A percentile compares a stretch with the other conserved stretches of the same genome.
phyloP scores from a whole-genome alignment of 2,329 filamentous ascomycete genomes.

The Chrysosphaeria jannelii region DNA sequence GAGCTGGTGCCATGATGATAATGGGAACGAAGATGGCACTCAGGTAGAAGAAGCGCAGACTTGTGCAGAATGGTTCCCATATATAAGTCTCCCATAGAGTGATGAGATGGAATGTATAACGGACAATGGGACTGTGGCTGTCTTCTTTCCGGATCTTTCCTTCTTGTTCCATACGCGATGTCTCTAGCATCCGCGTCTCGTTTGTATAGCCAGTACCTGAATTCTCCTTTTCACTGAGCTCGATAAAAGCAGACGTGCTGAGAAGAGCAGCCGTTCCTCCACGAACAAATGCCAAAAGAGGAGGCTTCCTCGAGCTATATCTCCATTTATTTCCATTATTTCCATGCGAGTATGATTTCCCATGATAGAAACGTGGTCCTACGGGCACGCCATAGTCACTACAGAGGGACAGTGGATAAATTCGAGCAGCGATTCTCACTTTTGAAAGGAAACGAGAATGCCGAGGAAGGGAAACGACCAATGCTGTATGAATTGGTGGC shows the following conservation, averaged over 20 bases:
- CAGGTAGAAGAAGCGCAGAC: conserved; percentile 63
- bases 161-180: conserved; percentile 45
- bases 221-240: conserved; percentile 24
- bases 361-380: too few relatives aligned
- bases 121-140: conserved; percentile 25
- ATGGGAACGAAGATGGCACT: conserved; percentile 78
- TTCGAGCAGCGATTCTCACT: too few relatives aligned
- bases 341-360: too few relatives aligned
- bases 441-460: too few relatives aligned
- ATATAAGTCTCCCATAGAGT: conserved; percentile 40
- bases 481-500: too few relatives aligned
- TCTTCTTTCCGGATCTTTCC: conserved; percentile 24
- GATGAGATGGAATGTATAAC: conserved; percentile 24
- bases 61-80: conserved; percentile 69
- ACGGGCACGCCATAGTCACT: too few relatives aligned
- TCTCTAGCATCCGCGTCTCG: conserved; percentile 66
- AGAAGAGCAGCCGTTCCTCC: conserved; percentile 12
- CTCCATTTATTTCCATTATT: too few relatives aligned
- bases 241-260: conserved; percentile 24
- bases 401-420: too few relatives aligned
- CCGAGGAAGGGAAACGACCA: too few relatives aligned
- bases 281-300: too few relatives aligned
- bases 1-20: conserved; percentile 42
- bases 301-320: too few relatives aligned
- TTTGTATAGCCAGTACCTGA: conserved; percentile 27